Base-by-base conservation (phyloP, 306 rosid species). In the Canavalia ensiformis region DNA sequence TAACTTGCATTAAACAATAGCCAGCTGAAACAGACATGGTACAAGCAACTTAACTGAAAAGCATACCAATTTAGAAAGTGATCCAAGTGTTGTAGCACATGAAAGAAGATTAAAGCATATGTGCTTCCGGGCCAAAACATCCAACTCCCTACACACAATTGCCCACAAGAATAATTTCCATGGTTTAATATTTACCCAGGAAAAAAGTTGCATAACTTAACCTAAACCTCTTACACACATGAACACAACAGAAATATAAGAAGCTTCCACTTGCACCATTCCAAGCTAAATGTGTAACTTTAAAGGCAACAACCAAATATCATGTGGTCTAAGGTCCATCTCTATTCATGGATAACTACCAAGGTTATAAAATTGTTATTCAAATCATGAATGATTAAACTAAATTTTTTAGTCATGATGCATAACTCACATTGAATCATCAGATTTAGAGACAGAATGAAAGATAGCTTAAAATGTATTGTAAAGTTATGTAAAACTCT, bases 51-150 rank as follows among this genome's bases (percentile, higher is more conserved):
- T 67, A 29, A 66, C 41, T 77, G 78, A 33, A 9, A 64, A 81
- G 69, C 76, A 33, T 90, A 95, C 99, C 99, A 95, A 87, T 93
- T 85, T 91, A 77, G 98, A 95, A 78, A 95, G 99, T 68, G 98
- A 93, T 82, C 93, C 97, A 65, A 95, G 99, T 12, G 99, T 91
- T 75, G 98, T 90, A 72, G 94, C 91, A 86, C 98, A 93, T 1
- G 98, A 93, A 81, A 71, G 93, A 72, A 95, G 98, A 90, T 93
- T 95, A 86, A 89, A 93, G 86, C 94, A 91, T 6, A 94, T 81
- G 82, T 95, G 98, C 73, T 88, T 90, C 82, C 97, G 86, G 4
- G 94, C 87, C 84, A 95, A 82, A 72, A 91, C 88, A 89, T 95
- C 98, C 88, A 95, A 85, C 86, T 95, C 99, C 99, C 99, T 95